Percentiles rank a stretch among this genome's conserved stretches.
These are phyloP conservation scores for Psilocybe cubensis DNA, from an alignment of 768 basidiomycete genomes.

Conservation along the genomic window DNA sequence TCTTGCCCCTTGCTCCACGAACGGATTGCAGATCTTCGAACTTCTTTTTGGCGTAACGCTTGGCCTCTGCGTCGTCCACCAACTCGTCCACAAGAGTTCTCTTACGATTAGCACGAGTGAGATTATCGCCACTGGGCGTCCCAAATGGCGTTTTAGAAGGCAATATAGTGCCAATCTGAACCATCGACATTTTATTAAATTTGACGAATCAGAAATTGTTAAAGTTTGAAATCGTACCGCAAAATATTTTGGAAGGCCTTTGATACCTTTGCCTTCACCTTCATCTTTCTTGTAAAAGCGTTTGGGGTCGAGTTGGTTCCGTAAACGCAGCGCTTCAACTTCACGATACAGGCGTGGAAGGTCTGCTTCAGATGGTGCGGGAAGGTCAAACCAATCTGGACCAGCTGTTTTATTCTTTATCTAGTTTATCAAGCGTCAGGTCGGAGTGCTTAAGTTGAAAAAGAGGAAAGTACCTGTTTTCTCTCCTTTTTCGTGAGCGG, in stretches of 20 bases:
- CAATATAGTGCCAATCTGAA: constrained; percentile 80
- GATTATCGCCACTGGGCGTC: constrained; percentile 68
- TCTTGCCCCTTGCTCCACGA: constrained; percentile 69
- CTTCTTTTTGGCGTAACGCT: constrained; percentile 90
- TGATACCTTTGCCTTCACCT: constrained; percentile 83
- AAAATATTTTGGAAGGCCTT: constrained; percentile 86
- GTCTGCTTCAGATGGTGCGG: constrained; percentile 80
- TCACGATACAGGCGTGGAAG: constrained; percentile 81
- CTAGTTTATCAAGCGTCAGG: constrained; percentile 39
- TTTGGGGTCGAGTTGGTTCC: constrained; percentile 91
- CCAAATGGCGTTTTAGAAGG: constrained; percentile 76
- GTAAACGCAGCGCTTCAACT: constrained; percentile 83
- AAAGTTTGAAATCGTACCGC: constrained; percentile 63
- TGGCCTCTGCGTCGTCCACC: constrained; percentile 85
- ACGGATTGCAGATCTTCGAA: constrained; percentile 77
- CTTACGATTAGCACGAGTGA: constrained; percentile 71
- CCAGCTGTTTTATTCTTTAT: constrained; percentile 75
- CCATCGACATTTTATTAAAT: constrained; percentile 5
- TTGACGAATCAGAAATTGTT: constrained; percentile 1
- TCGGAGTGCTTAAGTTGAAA: background rate
- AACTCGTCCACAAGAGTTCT: constrained; percentile 88
- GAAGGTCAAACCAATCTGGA: constrained; percentile 86
- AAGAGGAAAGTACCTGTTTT: constrained; percentile 57
- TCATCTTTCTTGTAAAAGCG: constrained; percentile 89
- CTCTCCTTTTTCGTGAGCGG: constrained; percentile 72